A percentile compares a stretch with the other conserved stretches of the same genome.
phyloP scores from a whole-genome alignment of 192 early-diverging fungal species.

The Coemansia sp. region DNA sequence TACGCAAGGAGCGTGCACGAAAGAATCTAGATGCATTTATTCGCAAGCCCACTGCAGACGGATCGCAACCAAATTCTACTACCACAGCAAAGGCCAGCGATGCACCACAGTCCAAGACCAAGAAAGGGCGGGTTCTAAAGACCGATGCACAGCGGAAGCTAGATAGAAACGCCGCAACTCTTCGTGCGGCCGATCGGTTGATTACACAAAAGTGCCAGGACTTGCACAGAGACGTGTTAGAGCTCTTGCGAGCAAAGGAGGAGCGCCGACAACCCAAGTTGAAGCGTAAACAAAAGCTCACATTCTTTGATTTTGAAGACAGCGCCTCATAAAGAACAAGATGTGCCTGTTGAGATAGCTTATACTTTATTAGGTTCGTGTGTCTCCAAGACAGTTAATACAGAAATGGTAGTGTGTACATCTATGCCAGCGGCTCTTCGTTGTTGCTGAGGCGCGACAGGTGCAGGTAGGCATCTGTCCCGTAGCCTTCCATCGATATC shows the following conservation, averaged over 20 bases:
- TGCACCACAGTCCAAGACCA: background rate
- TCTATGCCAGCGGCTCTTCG: constrained; percentile 78
- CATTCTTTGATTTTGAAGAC: constrained; percentile 50
- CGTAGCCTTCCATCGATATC: constrained; percentile 93
- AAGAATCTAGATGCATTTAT: constrained; percentile 18
- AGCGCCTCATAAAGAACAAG: constrained; percentile 4
- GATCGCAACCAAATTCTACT: background rate
- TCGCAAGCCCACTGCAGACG: background rate
- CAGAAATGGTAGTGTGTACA: background rate
- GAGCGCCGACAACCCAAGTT: constrained; percentile 32
- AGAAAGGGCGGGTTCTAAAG: background rate
- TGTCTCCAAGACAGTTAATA: background rate
- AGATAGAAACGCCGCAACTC: constrained; percentile 18
- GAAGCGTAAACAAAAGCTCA: constrained; percentile 23
- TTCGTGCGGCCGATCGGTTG: constrained; percentile 28
- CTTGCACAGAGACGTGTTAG: constrained; percentile 32
- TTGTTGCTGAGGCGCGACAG: constrained; percentile 84
- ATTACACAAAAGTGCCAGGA: constrained; percentile 24
- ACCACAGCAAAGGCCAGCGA: background rate
- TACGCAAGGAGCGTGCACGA: constrained; percentile 20
- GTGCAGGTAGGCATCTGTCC: constrained; percentile 95
- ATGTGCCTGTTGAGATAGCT: background rate
- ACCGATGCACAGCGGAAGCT: constrained; percentile 5
- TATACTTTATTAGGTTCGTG: background rate
- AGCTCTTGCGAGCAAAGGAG: constrained; percentile 39